phyloP scores from a whole-genome alignment of 2,329 filamentous ascomycete genomes.

The Ampelomyces quisqualis region DNA sequence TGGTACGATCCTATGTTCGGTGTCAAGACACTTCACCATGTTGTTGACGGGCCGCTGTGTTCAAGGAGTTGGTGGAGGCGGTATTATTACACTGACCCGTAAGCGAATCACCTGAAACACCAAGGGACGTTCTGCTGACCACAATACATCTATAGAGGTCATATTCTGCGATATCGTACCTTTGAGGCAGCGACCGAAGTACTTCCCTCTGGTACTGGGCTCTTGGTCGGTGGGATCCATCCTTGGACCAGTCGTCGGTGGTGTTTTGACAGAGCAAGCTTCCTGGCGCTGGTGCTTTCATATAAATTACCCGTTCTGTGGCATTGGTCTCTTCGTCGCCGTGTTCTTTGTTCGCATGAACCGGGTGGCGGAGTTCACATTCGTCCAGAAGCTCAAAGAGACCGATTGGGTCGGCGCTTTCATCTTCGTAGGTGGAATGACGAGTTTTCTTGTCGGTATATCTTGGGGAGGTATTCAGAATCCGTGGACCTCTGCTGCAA shows the following conservation, averaged over 20 bases:
- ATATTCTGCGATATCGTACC: constrained; percentile 51
- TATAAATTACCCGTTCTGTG: constrained; percentile 60
- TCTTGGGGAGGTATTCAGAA: constrained; percentile 48
- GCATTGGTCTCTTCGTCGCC: constrained; percentile 27
- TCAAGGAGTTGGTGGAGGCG: constrained; percentile 45
- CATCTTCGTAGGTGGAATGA: constrained; percentile 44
- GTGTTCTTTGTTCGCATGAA: constrained; percentile 26
- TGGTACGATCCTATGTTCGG: constrained; percentile 49
- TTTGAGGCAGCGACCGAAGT: constrained; percentile 45
- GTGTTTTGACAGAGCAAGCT: constrained; percentile 54
- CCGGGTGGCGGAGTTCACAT: constrained; percentile 14
- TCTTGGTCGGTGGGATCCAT: constrained; percentile 59
- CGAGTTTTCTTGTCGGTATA: constrained; percentile 46
- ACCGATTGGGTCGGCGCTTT: constrained; percentile 49
- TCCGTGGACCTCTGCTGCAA: constrained; percentile 44
- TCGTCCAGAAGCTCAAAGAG: constrained; percentile 25
- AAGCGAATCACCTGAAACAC: too few relatives aligned
- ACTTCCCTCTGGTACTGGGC: constrained; percentile 42
- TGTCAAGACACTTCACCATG: constrained; percentile 37
- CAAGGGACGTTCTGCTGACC: too few relatives aligned
- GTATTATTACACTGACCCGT: constrained; percentile 44
- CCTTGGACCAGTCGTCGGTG: constrained; percentile 51
- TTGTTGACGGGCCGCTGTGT: constrained; percentile 41
- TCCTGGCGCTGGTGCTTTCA: constrained; percentile 66
- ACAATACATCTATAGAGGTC: too few relatives aligned